phyloP scores from a whole-genome alignment of 1,284 basidiomycete species.

The Ustilago shanxiensis region DNA sequence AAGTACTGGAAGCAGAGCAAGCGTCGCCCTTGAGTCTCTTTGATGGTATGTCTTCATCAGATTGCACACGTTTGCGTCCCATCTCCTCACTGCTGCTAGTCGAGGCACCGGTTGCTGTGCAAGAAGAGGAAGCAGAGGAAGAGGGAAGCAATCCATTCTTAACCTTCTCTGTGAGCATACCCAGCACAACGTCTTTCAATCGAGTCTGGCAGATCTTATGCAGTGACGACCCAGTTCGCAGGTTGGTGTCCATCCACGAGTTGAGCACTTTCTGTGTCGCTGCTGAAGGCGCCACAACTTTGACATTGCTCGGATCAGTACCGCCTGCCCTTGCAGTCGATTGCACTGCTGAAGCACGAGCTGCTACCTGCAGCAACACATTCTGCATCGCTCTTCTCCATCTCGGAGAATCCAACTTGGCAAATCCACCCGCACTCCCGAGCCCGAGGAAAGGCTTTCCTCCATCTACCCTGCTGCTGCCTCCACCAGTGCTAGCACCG shows the following conservation, averaged over 20 bases:
- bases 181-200: slow-evolving; percentile 46
- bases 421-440: slow-evolving; percentile 49
- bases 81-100: neutral
- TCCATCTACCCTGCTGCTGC: slow-evolving; percentile 11
- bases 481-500: neutral
- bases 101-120: neutral
- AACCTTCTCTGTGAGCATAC: slow-evolving; percentile 48
- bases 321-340: slow-evolving; percentile 27
- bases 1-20: neutral
- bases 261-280: slow-evolving; percentile 52
- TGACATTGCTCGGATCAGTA: slow-evolving; percentile 18
- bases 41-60: slow-evolving; percentile 5
- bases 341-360: slow-evolving; percentile 72
- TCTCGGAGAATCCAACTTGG: slow-evolving; percentile 72
- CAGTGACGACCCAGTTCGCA: slow-evolving; percentile 46
- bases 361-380: slow-evolving; percentile 78
- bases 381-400: slow-evolving; percentile 75
- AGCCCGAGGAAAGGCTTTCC: slow-evolving; percentile 39
- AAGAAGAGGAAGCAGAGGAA: neutral
- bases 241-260: slow-evolving; percentile 61
- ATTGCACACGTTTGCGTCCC: slow-evolving; percentile 6
- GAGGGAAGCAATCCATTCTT: slow-evolving; percentile 19
- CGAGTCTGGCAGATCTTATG: slow-evolving; percentile 59
- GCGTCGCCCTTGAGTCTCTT: slow-evolving; percentile 24
- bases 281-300: slow-evolving; percentile 39